Conservation (phyloP, 2,329 filamentous ascomycete genomes). For the Metarhizium guizhouense region DNA sequence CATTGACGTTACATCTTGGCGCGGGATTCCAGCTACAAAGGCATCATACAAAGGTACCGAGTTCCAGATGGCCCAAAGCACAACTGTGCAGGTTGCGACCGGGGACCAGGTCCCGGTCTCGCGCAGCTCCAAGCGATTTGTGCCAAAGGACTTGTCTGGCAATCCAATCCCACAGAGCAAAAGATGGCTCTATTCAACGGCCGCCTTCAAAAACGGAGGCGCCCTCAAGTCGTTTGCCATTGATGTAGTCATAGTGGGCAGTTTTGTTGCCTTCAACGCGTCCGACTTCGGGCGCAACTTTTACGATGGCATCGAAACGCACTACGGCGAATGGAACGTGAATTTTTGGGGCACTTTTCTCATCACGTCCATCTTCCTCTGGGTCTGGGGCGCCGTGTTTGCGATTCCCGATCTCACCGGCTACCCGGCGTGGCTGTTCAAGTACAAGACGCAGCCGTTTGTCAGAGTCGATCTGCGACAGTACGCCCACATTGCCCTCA, state of each 20-base stretch:
- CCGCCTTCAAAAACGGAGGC: background rate
- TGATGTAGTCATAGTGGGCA: background rate
- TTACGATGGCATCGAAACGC: constrained; percentile 7
- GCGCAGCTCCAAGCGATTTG: background rate
- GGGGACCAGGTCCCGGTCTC: background rate
- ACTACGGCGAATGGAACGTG: constrained; percentile 17
- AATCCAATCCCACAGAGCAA: constrained; percentile 8
- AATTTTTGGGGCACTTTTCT: constrained; percentile 27
- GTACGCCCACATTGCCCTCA: constrained; percentile 10
- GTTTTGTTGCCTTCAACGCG: constrained; percentile 8
- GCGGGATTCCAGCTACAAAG: too few species aligned
- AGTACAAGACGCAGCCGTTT: constrained; percentile 42
- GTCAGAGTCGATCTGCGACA: constrained; percentile 11
- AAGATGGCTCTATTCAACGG: constrained; percentile 9
- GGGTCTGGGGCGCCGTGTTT: constrained; percentile 28
- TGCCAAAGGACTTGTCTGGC: constrained; percentile 9
- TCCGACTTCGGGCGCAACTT: constrained; percentile 5
- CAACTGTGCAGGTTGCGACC: background rate
- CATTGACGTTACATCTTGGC: too few species aligned
- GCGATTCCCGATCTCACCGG: constrained; percentile 25
- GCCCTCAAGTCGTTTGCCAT: background rate
- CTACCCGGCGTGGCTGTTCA: constrained; percentile 32
- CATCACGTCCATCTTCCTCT: constrained; percentile 31
- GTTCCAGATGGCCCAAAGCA: background rate
- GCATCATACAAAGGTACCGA: background rate